Evolutionary conservation across 805 yeast species (phyloP), one percentile per base, ranked within the genome.

Genomic region (Candida berthetii): DNA sequence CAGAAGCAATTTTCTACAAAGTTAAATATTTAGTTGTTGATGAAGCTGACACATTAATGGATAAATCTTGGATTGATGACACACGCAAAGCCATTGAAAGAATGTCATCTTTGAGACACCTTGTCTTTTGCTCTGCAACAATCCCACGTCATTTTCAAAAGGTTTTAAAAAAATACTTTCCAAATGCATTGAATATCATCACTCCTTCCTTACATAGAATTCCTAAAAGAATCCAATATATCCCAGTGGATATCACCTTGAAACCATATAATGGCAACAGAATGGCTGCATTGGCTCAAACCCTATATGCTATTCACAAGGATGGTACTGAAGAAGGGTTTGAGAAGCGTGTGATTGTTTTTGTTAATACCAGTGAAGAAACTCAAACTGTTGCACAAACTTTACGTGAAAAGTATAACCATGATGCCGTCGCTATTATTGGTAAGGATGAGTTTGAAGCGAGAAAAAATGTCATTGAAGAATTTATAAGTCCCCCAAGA

Each of bases 1-100:
- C 75, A 42, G 59, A 71, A 63, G 47, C 62, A 57, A 50, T 64
- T 3, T 45, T 75, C 11, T 53, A 68, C 44, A 48, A 72, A 61
- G 78, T 82, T 5, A 69, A 71, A 22, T 82, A 73, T 53, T 69
- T 84, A 36, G 91, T 86, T 2, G 75, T 85, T 13, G 99, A 91
- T 58, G 99, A 91, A 61, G 98, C 99, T 0, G 99, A 91, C 62
- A 85, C 96, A 0, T 65, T 91, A 42, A 72, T 90, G 79, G 96
- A 90, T 57, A 75, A 78, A 40, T 82, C 93, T 0, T 90, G 89
- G 73, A 60, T 80, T 10, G 71, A 72, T 20, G 80, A 78, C 38
- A 85, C 96, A 3, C 72, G 77, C 46, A 60, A 66, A 2, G 74
- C 77, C 1, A 63, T 88, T 13, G 67, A 61, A 18, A 49, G 61